Conservation (phyloP, 805 yeast species). For the Yamadazyma kitorensis region DNA sequence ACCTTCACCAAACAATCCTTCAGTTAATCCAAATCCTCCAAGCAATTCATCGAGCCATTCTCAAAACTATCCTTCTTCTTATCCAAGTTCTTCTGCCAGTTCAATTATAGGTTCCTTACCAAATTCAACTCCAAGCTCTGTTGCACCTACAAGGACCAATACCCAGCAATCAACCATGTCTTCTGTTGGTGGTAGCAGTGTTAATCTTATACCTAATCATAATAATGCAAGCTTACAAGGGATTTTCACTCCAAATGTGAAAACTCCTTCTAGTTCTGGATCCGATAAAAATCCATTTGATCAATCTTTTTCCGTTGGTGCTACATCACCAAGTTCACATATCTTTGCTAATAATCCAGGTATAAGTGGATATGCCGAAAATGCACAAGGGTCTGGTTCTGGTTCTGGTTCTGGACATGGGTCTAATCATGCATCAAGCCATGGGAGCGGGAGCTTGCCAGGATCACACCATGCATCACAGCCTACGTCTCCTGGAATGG, state of each 20-base stretch:
- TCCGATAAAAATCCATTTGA: conserved; percentile 39
- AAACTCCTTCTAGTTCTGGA: conserved; percentile 29
- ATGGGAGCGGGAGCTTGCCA: not conserved
- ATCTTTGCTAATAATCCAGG: not conserved
- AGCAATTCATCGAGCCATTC: not conserved
- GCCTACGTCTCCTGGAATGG: conserved; percentile 14
- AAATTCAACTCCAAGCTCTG: not conserved
- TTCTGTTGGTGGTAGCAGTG: not conserved
- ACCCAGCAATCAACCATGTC: not conserved
- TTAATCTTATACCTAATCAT: not conserved
- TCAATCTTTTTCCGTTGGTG: conserved; percentile 10
- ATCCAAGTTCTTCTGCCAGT: conserved; percentile 1
- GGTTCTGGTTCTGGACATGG: too few species aligned
- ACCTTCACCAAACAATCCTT: not conserved
- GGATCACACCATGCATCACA: conserved; percentile 5
- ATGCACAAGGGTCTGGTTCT: too few species aligned
- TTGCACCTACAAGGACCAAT: too few species aligned
- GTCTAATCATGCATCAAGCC: too few species aligned
- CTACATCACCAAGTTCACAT: not conserved
- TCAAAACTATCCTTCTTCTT: not conserved
- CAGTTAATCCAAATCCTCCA: conserved; percentile 3
- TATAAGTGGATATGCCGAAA: too few species aligned
- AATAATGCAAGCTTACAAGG: conserved; percentile 24
- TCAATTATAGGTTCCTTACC: not conserved
- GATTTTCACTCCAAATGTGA: conserved; percentile 35